phyloP scores from a whole-genome alignment of 306 rosid species.

The Styphnolobium japonicum region DNA sequence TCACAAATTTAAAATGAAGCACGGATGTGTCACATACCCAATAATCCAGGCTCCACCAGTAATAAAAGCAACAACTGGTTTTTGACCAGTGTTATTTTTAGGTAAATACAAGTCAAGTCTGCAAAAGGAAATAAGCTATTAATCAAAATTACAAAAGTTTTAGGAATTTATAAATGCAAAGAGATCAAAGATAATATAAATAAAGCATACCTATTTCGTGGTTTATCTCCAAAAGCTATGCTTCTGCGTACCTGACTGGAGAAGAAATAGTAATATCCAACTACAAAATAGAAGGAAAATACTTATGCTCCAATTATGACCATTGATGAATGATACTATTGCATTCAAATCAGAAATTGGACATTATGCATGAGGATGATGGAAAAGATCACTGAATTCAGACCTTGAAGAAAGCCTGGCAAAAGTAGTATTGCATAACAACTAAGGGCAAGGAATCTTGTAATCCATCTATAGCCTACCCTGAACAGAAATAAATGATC shows the following conservation, averaged over 20 bases:
- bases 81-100: conserved; percentile 52
- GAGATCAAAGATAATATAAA: neutral
- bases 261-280: conserved; percentile 80
- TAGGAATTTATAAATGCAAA: neutral
- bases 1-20: conserved; percentile 3
- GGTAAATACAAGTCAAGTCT: conserved; percentile 92
- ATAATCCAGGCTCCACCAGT: conserved; percentile 99
- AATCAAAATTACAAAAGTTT: conserved; percentile 24
- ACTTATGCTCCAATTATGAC: conserved; percentile 23
- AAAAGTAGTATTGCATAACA: conserved; percentile 63
- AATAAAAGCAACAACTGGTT: conserved; percentile 87
- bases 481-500: conserved; percentile 63
- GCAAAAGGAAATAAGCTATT: conserved; percentile 31
- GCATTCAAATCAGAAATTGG: conserved; percentile 16
- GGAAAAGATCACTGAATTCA: conserved; percentile 19
- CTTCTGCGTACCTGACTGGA: conserved; percentile 71
- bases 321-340: neutral
- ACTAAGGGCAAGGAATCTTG: conserved; percentile 70
- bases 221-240: conserved; percentile 85
- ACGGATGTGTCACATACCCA: conserved; percentile 58
- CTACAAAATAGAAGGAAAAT: conserved; percentile 46
- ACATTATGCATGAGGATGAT: neutral
- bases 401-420: conserved; percentile 91
- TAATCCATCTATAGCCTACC: conserved; percentile 90
- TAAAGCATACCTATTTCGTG: conserved; percentile 70